Base-by-base conservation (phyloP, 257 asterid species). In the Linderniella brevidens region DNA sequence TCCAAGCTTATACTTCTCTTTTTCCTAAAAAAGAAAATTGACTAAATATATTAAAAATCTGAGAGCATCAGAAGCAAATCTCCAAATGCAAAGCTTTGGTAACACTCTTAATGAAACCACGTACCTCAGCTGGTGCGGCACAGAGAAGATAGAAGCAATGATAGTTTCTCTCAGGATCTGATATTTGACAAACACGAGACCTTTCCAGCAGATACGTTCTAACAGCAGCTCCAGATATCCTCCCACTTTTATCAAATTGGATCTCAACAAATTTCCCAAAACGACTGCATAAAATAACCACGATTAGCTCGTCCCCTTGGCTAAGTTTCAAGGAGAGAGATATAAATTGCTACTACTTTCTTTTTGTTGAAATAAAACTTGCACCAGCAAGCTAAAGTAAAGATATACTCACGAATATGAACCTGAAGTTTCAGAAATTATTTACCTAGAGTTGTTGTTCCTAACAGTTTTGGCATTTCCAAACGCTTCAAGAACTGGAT, bases 261-360 rank as follows among this genome's bases (percentile, higher is more conserved):
- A 90, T 81, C 75, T 85, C 98, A 50, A 90, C 98, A 85, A 90
- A 90, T 77, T 90, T 90, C 62, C 98, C 98, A 52, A 90, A 90
- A 18, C 98, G 98, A 68, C 96, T 88, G 82, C 58, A 74, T 42
- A 54, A 35, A 11, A 39, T 13, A 39, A 39, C 13, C 13, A 11
- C 9, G 15, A 9, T 10, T 39, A 10, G 3, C 15, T 39, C 15
- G 4, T 11, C 43, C 1, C 15, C 3, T 10, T 2, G 9, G 13
- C 13, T 10, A 39, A 39, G 13, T 39, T 13, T 39, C 15, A 2
- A 39, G 13, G 9, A 4, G 13, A 13, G 43, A 9, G 17, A 16
- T 16, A 35, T 11, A 7, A 25, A 25, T 25, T 25, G 32, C 32
- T 25, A 25, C 6, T 25, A 3, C 6, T 25, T 25, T 25, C 32